Evolutionary conservation across 2,329 filamentous ascomycete species (phyloP).

Genomic region (Aureobasidium sp.): DNA sequence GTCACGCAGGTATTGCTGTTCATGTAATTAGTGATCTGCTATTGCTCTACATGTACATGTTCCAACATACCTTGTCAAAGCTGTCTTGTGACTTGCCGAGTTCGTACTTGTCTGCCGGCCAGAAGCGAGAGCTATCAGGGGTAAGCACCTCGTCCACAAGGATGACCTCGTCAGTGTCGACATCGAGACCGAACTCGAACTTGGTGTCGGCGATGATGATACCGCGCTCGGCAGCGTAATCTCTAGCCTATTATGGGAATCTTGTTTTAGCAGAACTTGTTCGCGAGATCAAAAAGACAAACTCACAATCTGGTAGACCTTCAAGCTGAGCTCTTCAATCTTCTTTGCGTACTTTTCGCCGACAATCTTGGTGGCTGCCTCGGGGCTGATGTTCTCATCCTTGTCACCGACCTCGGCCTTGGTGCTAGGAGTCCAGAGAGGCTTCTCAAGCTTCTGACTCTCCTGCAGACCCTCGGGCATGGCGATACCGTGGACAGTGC

Average conservation of each 20-base stretch:
- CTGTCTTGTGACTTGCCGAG: slow-evolving; percentile 69
- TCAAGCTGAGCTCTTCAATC: slow-evolving; percentile 58
- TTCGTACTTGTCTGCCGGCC: slow-evolving; percentile 67
- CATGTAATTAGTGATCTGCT: slow-evolving; percentile 1
- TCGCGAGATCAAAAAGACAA: background rate
- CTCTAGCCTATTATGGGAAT: slow-evolving; percentile 42
- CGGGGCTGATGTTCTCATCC: slow-evolving; percentile 78
- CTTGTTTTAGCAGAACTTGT: background rate
- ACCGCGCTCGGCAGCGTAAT: slow-evolving; percentile 57
- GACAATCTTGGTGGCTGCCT: slow-evolving; percentile 55
- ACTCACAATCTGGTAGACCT: slow-evolving; percentile 53
- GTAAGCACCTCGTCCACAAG: slow-evolving; percentile 82
- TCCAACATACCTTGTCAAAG: slow-evolving; percentile 62
- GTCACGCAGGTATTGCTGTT: slow-evolving; percentile 55
- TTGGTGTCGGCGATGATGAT: slow-evolving; percentile 75
- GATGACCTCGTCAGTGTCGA: slow-evolving; percentile 59
- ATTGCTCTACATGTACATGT: background rate
- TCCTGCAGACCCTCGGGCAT: slow-evolving; percentile 62
- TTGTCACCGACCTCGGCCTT: slow-evolving; percentile 75
- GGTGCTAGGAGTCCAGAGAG: slow-evolving; percentile 75
- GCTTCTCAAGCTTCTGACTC: slow-evolving; percentile 60
- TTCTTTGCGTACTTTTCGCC: slow-evolving; percentile 57
- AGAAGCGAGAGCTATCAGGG: slow-evolving; percentile 71
- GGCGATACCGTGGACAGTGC: slow-evolving; percentile 72
- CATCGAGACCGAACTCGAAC: slow-evolving; percentile 64